Evolutionary conservation across 2,329 filamentous ascomycete genomes (phyloP), one percentile per base, ranked within the genome.

Genomic region (Pseudophaeomoniella oleicola): DNA sequence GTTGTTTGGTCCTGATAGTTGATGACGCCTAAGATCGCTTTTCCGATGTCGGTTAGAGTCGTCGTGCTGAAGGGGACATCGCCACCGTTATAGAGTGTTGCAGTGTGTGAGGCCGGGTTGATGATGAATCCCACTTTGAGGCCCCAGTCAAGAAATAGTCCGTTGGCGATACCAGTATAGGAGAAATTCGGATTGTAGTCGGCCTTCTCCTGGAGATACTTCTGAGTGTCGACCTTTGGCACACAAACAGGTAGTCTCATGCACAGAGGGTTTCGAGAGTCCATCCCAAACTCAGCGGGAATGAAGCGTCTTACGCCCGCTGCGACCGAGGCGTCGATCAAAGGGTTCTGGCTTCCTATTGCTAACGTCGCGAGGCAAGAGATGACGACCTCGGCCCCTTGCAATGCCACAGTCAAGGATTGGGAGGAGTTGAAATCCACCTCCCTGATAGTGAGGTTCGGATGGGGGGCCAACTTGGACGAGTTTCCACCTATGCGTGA

Each of bases 11-110:
- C 60, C 0, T 59, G 63, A 36, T 73, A 57, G 4, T 46, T 39
- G 2, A 75, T 49, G 2, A 73, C 54, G 0, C 62, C 65, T 0
- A 64, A 61, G 0, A 76, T 57, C 1, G 62, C 66, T 14, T 63
- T 54, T 0, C 52, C 71, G 12, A 75, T 49, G 2, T 59, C 58
- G 0, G 48, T 42, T 1, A 76, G 55, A 0, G 60, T 68, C 0
- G 71, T 71, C 6, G 59, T 38, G 35, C 60, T 67, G 49, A 75
- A 67, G 5, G 51, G 42, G 2, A 43, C 41, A 19, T 72, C 56
- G 1, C 74, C 73, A 1, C 63, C 65, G 40, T 75, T 66, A 38
- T 58, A 63, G 0, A 76, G 46, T 0, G 46, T 56, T 1, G 60
- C 56, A 22, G 57, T 60, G 2, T 59, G 54, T 1, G 56, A 51